Conservation (phyloP, 257 asterid species). For the Solanum phureja region DNA sequence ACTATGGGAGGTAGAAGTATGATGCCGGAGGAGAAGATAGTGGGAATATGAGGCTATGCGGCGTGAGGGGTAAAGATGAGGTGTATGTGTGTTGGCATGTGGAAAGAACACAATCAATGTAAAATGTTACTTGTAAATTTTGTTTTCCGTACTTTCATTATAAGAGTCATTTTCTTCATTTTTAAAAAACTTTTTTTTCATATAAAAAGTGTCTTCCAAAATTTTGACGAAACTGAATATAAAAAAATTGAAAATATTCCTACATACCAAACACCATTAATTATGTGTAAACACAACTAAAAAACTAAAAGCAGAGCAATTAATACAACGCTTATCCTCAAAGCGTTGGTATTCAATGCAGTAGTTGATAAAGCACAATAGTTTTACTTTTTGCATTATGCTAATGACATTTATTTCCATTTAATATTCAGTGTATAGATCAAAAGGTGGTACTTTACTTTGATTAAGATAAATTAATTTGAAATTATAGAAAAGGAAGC, state of each 20-base stretch:
- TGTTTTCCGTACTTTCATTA: no score
- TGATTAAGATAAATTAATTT: neutral
- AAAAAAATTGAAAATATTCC: no score
- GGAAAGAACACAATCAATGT: no score
- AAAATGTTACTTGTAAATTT: no score
- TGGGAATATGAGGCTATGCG: neutral
- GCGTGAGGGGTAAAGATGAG: neutral
- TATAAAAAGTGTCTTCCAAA: no score
- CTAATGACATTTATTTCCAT: neutral
- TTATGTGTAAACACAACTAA: neutral
- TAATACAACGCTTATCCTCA: neutral
- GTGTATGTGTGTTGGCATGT: neutral
- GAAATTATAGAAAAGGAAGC: neutral
- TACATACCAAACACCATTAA: neutral
- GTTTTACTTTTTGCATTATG: neutral
- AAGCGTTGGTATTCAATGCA: neutral
- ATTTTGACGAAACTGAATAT: no score
- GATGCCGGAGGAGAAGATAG: neutral
- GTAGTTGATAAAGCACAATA: neutral
- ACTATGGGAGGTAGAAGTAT: no score
- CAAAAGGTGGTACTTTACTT: neutral
- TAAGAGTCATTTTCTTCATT: fast-evolving
- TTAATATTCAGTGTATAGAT: neutral
- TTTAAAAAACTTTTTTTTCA: no score
- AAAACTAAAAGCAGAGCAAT: neutral